Evolutionary conservation across 257 asterid species (phyloP).

Genomic region (Solanum sejunctum): DNA sequence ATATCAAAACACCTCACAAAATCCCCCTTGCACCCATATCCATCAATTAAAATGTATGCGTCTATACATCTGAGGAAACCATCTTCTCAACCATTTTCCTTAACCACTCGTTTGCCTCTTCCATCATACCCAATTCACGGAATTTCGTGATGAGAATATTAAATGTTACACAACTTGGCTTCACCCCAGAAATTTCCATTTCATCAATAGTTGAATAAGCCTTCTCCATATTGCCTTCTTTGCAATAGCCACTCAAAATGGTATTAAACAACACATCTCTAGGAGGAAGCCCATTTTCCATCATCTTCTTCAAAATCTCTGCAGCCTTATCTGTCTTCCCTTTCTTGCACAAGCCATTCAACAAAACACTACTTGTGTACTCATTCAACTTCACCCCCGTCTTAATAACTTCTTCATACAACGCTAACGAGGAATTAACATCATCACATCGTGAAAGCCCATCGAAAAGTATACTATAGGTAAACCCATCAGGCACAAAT

Average conservation of each 20-base stretch:
- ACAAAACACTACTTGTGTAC: constrained; percentile 36
- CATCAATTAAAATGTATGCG: constrained; percentile 60
- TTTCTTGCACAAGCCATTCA: constrained; percentile 52
- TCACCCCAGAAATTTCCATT: constrained; percentile 51
- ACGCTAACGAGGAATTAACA: constrained; percentile 39
- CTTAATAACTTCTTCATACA: constrained; percentile 34
- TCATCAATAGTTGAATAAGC: constrained; percentile 33
- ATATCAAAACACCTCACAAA: constrained; percentile 53
- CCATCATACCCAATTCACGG: constrained; percentile 47
- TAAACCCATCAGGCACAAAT: constrained; percentile 55
- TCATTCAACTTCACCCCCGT: constrained; percentile 41
- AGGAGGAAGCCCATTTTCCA: constrained; percentile 39
- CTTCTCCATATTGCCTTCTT: constrained; percentile 35
- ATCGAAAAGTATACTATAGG: constrained; percentile 54
- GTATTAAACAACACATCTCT: constrained; percentile 49
- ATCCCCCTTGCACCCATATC: constrained; percentile 36
- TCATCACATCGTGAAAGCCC: constrained; percentile 45
- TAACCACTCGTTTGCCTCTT: constrained; percentile 45
- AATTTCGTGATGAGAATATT: constrained; percentile 41
- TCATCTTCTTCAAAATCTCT: constrained; percentile 35
- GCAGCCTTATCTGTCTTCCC: constrained; percentile 48
- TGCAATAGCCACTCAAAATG: constrained; percentile 54
- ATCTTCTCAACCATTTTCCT: constrained; percentile 43
- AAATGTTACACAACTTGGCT: constrained; percentile 50
- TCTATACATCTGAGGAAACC: constrained; percentile 39